Conservation (phyloP, 208 protist genomes). For the Trypanosoma platydactyli region DNA sequence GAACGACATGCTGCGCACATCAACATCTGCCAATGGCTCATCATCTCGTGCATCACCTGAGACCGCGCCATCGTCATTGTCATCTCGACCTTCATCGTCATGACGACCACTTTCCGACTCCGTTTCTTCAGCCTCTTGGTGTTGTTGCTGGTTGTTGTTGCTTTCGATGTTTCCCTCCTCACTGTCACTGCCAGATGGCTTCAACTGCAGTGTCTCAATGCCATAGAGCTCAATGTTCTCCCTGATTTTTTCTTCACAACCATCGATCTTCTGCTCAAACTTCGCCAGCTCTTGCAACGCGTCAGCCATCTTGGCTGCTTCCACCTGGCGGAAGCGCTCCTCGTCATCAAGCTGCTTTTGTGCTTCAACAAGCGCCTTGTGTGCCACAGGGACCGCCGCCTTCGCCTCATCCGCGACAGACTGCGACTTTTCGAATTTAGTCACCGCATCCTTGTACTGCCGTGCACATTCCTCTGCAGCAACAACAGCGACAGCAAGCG, state of each 20-base stretch:
- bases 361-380: constrained; percentile 63
- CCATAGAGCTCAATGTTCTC: constrained; percentile 90
- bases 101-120: constrained; percentile 31
- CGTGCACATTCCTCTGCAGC: constrained; percentile 47
- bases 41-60: neutral
- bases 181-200: neutral
- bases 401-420: constrained; percentile 48
- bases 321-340: constrained; percentile 76
- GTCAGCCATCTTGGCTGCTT: constrained; percentile 76
- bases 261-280: constrained; percentile 88
- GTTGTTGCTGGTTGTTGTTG: constrained; percentile 4
- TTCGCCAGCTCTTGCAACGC: constrained; percentile 80
- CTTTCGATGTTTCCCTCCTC: constrained; percentile 8
- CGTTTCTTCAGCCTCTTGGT: constrained; percentile 26
- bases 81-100: constrained; percentile 29
- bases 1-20: constrained; percentile 62
- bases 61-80: neutral
- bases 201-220: constrained; percentile 67
- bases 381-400: constrained; percentile 53
- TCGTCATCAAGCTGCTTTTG: constrained; percentile 81
- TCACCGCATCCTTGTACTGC: constrained; percentile 60
- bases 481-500: constrained; percentile 45
- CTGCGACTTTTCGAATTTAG: constrained; percentile 56
- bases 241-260: constrained; percentile 82
- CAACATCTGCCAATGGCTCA: constrained; percentile 14